These are phyloP conservation scores for Apiospora hydei DNA, from an alignment of 2,329 filamentous ascomycete species.

Conservation along the genomic window DNA sequence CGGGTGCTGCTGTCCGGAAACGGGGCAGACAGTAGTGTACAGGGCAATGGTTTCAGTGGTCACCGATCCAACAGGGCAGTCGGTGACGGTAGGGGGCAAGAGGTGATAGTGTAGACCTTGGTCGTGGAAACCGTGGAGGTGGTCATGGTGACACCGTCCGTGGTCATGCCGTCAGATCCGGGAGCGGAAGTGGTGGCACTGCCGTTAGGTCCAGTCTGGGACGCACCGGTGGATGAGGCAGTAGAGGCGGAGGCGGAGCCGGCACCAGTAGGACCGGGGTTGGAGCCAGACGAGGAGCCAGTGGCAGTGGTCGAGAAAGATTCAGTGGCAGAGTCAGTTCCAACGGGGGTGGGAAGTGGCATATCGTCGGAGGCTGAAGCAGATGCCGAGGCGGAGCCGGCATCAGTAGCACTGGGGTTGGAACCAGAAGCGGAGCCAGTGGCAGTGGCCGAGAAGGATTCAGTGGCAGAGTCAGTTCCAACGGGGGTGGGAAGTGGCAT, in stretches of 20 bases:
- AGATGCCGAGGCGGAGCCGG: conserved; percentile 6
- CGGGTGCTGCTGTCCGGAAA: conserved; percentile 44
- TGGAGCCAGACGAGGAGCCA: conserved; percentile 31
- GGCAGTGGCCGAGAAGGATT: no score
- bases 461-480: no score
- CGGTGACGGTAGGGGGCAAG: conserved; percentile 42
- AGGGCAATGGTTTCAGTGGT: conserved; percentile 50
- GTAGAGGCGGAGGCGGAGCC: neutral
- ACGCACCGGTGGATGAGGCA: conserved; percentile 35
- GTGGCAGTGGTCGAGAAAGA: conserved; percentile 24
- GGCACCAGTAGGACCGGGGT: conserved; percentile 35
- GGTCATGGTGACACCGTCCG: no score
- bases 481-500: neutral
- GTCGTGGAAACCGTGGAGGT: no score
- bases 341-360: no score
- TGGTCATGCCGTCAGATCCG: neutral
- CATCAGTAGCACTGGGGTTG: neutral
- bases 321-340: no score
- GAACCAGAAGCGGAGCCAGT: neutral
- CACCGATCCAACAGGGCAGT: conserved; percentile 52
- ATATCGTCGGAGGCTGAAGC: no score
- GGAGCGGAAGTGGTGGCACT: neutral
- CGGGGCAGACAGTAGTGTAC: conserved; percentile 55
- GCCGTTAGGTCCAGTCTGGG: conserved; percentile 37
- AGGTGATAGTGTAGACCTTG: conserved; percentile 33